Evolutionary conservation across 1,139 yeast genomes (phyloP), one percentile per base, ranked within the genome.

Genomic region (Lodderomyces metapsilosis): DNA sequence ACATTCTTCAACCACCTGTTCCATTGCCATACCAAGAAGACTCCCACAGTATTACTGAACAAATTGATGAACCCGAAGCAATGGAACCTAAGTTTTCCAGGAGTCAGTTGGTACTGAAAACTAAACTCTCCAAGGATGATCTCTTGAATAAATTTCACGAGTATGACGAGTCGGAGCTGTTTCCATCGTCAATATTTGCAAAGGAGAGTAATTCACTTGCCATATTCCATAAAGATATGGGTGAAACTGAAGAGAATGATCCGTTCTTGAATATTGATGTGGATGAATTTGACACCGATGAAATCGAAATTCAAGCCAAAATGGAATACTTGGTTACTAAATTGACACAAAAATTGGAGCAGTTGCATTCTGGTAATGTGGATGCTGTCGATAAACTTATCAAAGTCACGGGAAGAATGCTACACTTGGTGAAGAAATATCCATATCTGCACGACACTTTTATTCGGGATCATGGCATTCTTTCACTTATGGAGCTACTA

Each of bases 391-490:
- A 56, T 11, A 58, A 71, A 1, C 50, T 72, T 11, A 53, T 66
- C 3, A 68, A 66, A 44, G 57, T 69, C 23, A 66, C 74, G 2
- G 75, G 74, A 2, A 55, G 71, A 40, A 69, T 72, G 57, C 56
- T 68, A 31, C 72, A 69, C 46, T 52, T 71, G 36, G 67, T 68
- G 3, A 67, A 66, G 45, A 71, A 72, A 47, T 70, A 72, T 44
- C 70, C 66, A 13, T 55, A 58, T 42, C 74, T 71, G 62, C 74
- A 61, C 39, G 72, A 68, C 34, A 63, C 65, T 3, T 61, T 78
- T 32, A 61, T 76, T 20, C 59, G 76, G 43, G 75, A 71, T 35
- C 82, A 76, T 51, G 81, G 82, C 0, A 60, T 76, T 5, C 53
- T 76, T 18, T 66, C 80, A 0, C 52, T 78, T 2, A 55, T 78